Conservation (phyloP, 306 rosid genomes). For the Citrullus mucosospermus region DNA sequence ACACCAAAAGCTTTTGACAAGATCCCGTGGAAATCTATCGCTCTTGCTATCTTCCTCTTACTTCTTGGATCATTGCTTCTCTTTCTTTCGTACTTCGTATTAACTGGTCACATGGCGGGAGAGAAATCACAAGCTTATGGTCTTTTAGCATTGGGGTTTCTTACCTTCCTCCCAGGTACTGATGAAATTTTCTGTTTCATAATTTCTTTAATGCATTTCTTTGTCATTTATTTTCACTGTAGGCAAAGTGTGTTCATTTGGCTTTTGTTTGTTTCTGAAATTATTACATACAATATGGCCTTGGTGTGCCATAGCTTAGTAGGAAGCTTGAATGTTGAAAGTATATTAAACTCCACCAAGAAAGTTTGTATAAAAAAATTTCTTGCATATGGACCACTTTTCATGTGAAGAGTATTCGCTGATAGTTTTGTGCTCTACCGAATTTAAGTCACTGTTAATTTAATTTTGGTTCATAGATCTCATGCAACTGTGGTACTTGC, state of each 20-base stretch:
- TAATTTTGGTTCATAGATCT: neutral
- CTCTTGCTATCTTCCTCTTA: constrained; percentile 69
- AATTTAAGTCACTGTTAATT: neutral
- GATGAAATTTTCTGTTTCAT: neutral
- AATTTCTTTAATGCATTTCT: neutral
- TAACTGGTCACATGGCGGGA: constrained; percentile 92
- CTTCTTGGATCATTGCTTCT: constrained; percentile 61
- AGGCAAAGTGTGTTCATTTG: neutral
- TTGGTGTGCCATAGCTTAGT: neutral
- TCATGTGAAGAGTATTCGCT: too few relatives aligned
- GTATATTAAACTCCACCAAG: neutral
- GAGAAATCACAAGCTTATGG: constrained; percentile 85
- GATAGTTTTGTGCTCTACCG: neutral
- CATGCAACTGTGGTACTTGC: neutral
- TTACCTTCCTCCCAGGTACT: constrained; percentile 91
- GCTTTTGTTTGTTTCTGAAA: neutral
- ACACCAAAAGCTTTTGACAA: constrained; percentile 59
- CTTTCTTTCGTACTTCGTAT: constrained; percentile 71
- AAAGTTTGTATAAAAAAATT: neutral
- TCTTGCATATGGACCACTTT: neutral
- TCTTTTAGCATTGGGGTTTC: constrained; percentile 68
- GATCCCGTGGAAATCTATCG: constrained; percentile 93
- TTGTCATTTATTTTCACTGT: neutral
- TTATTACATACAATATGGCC: neutral
- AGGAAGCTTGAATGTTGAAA: neutral